phyloP scores from a whole-genome alignment of 495 filamentous ascomycete species.

The Copromyces sp. region DNA sequence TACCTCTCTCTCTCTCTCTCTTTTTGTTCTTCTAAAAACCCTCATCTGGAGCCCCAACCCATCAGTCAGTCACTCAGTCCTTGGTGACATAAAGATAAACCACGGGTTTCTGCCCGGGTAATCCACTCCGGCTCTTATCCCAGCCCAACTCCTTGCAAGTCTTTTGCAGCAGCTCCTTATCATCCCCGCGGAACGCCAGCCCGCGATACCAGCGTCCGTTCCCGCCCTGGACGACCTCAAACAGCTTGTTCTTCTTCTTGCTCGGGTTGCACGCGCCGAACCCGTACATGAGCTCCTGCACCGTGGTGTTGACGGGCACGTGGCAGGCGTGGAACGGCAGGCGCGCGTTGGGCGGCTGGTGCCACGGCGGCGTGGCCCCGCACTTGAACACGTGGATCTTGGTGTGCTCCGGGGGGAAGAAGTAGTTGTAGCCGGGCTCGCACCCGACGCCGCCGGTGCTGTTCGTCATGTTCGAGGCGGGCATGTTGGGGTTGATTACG shows the following conservation, averaged over 20 bases:
- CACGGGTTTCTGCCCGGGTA: constrained; percentile 26
- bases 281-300: constrained; percentile 34
- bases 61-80: constrained; percentile 12
- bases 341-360: constrained; percentile 14
- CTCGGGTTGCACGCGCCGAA: constrained; percentile 35
- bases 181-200: constrained; percentile 19
- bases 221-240: constrained; percentile 30
- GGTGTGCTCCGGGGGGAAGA: constrained; percentile 37
- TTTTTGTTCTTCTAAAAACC: no score
- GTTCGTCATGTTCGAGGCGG: constrained; percentile 45
- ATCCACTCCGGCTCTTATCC: constrained; percentile 25
- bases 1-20: background rate
- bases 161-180: constrained; percentile 12
- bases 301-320: constrained; percentile 31
- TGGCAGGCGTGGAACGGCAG: constrained; percentile 27
- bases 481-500: constrained; percentile 35
- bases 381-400: constrained; percentile 39
- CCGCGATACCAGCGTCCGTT: constrained; percentile 31
- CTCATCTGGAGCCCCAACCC: background rate
- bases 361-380: constrained; percentile 32
- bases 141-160: constrained; percentile 29
- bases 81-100: constrained; percentile 32
- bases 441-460: constrained; percentile 44
- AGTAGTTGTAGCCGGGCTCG: constrained; percentile 43
- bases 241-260: constrained; percentile 31